Evolutionary conservation across 805 yeast genomes (phyloP).

Genomic region (Candida saitoana): DNA sequence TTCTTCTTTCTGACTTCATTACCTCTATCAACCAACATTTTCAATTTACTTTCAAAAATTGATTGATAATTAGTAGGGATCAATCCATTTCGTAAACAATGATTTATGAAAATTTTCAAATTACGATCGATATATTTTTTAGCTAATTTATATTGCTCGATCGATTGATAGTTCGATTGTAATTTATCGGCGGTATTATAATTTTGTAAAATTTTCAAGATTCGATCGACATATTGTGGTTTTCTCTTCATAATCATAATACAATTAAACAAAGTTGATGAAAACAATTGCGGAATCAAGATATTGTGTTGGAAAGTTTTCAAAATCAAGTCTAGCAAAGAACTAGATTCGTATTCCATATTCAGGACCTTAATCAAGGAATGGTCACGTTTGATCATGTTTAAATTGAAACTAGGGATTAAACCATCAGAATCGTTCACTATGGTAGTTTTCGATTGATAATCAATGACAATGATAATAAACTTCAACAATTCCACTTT

Average conservation of each 20-base stretch:
- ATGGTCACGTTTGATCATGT: slow-evolving; percentile 54
- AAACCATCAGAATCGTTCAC: slow-evolving; percentile 7
- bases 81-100: slow-evolving; percentile 31
- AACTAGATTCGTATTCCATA: slow-evolving; percentile 66
- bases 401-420: slow-evolving; percentile 36
- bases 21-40: slow-evolving; percentile 31
- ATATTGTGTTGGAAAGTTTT: slow-evolving; percentile 54
- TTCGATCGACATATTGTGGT: slow-evolving; percentile 54
- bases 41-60: slow-evolving; percentile 25
- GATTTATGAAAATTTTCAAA: slow-evolving; percentile 42
- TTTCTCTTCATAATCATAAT: slow-evolving; percentile 62
- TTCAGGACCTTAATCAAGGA: slow-evolving; percentile 53
- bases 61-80: slow-evolving; percentile 31
- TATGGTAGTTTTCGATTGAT: slow-evolving; percentile 43
- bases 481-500: slow-evolving; percentile 72
- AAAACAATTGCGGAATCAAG: slow-evolving; percentile 49
- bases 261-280: slow-evolving; percentile 65
- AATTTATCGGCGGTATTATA: slow-evolving; percentile 58
- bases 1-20: slow-evolving; percentile 40
- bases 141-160: slow-evolving; percentile 49
- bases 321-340: slow-evolving; percentile 62
- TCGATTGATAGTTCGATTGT: slow-evolving; percentile 45
- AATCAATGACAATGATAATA: slow-evolving; percentile 45
- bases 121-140: slow-evolving; percentile 63
- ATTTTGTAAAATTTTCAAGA: slow-evolving; percentile 54